Evolutionary conservation across 208 protist species (phyloP).

Genomic region (Tritrichomonas foetus): DNA sequence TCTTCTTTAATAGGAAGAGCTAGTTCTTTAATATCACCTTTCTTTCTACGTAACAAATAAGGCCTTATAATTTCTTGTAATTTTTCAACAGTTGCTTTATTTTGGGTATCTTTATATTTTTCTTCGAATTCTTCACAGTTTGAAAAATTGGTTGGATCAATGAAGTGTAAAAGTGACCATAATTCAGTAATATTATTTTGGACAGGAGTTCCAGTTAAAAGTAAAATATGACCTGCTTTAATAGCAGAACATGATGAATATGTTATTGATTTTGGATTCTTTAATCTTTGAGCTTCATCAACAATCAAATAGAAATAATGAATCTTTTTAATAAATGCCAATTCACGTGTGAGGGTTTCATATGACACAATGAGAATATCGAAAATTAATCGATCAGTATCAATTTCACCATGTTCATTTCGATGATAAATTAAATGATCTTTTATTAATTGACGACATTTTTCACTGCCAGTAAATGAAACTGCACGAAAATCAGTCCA

Average conservation of each 20-base stretch:
- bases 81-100: conserved; percentile 74
- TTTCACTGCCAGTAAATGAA: background rate
- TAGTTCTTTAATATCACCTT: conserved; percentile 85
- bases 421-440: background rate
- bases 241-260: conserved; percentile 82
- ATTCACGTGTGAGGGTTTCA: conserved; percentile 48
- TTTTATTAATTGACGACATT: background rate
- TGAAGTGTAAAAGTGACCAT: conserved; percentile 94
- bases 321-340: conserved; percentile 41
- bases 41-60: conserved; percentile 93
- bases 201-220: conserved; percentile 88
- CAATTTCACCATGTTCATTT: background rate
- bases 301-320: background rate
- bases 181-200: conserved; percentile 96
- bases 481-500: conserved; percentile 16
- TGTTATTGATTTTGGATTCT: conserved; percentile 84
- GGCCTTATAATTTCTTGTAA: conserved; percentile 88
- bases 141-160: conserved; percentile 77
- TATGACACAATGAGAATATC: conserved; percentile 25
- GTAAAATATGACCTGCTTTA: conserved; percentile 73
- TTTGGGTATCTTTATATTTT: conserved; percentile 88
- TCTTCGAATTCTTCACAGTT: conserved; percentile 85
- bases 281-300: conserved; percentile 75
- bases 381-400: background rate
- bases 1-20: conserved; percentile 81